These are phyloP conservation scores for Xylaria telfairii DNA, from an alignment of 495 filamentous ascomycete genomes.

Conservation along the genomic window DNA sequence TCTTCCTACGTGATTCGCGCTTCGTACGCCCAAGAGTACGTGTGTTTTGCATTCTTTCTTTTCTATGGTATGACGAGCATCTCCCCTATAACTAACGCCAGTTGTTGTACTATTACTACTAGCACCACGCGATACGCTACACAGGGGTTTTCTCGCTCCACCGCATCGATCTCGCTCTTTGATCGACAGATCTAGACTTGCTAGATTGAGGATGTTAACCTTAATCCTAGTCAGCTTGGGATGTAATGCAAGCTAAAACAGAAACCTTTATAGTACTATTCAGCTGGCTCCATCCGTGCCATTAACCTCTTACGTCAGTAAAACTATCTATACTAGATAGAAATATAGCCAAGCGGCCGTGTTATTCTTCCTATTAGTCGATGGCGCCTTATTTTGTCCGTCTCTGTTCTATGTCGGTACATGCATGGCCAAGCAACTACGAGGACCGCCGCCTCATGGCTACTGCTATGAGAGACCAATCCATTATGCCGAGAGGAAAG, in stretches of 20 bases:
- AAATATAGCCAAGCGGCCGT: not conserved
- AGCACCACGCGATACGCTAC: not conserved
- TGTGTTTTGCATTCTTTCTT: no score
- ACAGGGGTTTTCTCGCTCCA: not conserved
- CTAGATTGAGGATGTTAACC: not conserved
- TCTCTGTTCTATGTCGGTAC: not conserved
- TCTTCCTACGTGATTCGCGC: not conserved
- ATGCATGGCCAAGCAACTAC: not conserved
- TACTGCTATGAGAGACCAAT: no score
- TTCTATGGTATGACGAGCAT: not conserved
- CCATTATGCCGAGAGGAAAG: not conserved
- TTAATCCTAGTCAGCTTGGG: not conserved
- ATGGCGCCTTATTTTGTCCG: not conserved
- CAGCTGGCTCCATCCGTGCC: slow-evolving; percentile 7
- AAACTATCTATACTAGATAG: not conserved
- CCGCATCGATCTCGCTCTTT: not conserved
- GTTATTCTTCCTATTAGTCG: not conserved
- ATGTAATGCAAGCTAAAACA: not conserved
- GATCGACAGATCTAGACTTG: not conserved
- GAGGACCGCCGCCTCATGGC: not conserved
- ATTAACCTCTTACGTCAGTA: not conserved
- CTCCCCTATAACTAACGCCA: not conserved
- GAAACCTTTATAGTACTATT: not conserved
- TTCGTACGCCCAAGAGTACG: not conserved
- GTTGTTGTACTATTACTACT: not conserved